phyloP scores from a whole-genome alignment of 106 monocot genomes.

The Acanthochlamys bracteata region DNA sequence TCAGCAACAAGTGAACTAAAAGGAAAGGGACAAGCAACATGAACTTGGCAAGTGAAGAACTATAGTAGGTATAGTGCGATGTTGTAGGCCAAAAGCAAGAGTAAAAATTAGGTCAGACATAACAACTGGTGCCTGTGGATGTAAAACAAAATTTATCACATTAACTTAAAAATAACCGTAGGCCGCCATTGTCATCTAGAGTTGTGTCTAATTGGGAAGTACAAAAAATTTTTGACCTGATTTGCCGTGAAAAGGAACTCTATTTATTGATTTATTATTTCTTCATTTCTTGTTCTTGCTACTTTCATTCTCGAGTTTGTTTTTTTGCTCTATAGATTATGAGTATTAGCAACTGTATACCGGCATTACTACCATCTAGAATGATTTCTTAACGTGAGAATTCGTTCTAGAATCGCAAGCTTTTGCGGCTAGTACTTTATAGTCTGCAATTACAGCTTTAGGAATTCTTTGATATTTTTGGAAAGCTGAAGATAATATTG shows the following conservation, averaged over 20 bases:
- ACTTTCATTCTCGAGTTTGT: background rate
- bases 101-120: background rate
- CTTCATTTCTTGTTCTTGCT: background rate
- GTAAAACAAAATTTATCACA: background rate
- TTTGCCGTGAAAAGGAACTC: background rate
- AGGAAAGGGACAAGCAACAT: background rate
- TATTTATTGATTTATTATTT: background rate
- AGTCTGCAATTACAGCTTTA: no score
- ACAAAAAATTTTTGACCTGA: slow-evolving; percentile 1
- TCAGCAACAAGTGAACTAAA: slow-evolving; percentile 81
- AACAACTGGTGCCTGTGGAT: background rate
- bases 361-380: no score
- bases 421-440: no score
- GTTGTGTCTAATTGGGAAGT: background rate
- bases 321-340: background rate
- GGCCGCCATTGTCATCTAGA: background rate
- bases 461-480: no score
- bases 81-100: background rate
- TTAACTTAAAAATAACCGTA: background rate
- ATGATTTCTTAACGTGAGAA: no score
- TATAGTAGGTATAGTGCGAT: background rate
- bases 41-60: background rate
- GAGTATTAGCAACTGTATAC: no score
- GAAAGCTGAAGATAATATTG: no score
- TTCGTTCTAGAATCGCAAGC: no score